These are phyloP conservation scores for Monilinia polystroma DNA, from an alignment of 2,329 filamentous ascomycete species.

Conservation along the genomic window DNA sequence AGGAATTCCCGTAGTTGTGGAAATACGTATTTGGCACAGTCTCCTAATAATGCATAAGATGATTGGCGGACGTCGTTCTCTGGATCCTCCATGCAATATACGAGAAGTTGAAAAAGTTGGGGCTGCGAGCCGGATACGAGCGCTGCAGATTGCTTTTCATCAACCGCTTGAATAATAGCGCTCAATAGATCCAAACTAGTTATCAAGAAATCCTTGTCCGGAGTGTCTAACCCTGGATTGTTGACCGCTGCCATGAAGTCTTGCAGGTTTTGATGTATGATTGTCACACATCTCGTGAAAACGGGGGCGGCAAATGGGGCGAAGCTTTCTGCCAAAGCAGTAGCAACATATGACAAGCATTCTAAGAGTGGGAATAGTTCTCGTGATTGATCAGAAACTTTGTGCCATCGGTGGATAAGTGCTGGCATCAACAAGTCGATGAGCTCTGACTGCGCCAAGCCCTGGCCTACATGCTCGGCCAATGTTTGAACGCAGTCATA, in stretches of 20 bases:
- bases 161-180: conserved; percentile 87
- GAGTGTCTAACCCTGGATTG: conserved; percentile 68
- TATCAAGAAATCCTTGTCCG: conserved; percentile 95
- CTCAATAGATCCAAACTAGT: conserved; percentile 93
- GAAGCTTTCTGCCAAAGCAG: conserved; percentile 79
- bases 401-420: conserved; percentile 83
- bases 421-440: conserved; percentile 88
- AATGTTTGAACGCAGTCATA: conserved; percentile 98
- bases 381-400: conserved; percentile 81
- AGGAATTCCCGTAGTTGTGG: conserved; percentile 74
- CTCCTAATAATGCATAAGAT: conserved; percentile 89
- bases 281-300: conserved; percentile 82
- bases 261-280: conserved; percentile 89
- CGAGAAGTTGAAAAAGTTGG: conserved; percentile 84
- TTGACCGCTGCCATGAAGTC: conserved; percentile 69
- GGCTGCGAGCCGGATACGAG: conserved; percentile 75
- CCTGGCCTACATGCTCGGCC: conserved; percentile 83
- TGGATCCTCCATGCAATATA: conserved; percentile 87
- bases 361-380: conserved; percentile 96
- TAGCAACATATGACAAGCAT: conserved; percentile 90
- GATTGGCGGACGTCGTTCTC: conserved; percentile 95
- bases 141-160: conserved; percentile 68
- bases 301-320: conserved; percentile 82
- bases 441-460: conserved; percentile 77
- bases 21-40: conserved; percentile 92